phyloP scores from a whole-genome alignment of 2,329 filamentous ascomycete species.

The Ceratocystis colombiana region DNA sequence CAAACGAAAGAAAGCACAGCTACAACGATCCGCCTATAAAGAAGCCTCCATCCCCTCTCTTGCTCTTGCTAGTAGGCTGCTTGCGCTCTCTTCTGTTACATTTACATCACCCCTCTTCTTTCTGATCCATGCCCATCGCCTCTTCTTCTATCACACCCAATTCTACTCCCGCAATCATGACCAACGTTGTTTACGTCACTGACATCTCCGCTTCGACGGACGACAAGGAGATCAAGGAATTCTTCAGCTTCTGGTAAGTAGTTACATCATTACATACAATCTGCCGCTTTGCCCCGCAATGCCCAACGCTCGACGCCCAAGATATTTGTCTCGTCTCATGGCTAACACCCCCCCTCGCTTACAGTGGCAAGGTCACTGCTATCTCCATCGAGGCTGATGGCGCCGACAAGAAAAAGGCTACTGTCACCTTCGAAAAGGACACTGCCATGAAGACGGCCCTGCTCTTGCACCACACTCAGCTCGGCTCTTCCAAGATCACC shows the following conservation, averaged over 20 bases:
- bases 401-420: conserved; percentile 60
- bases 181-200: conserved; percentile 70
- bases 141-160: conserved; percentile 20
- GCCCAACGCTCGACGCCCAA: neutral
- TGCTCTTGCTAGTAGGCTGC: neutral
- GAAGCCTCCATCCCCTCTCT: neutral
- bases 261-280: conserved; percentile 28
- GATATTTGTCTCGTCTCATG: neutral
- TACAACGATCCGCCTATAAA: conserved; percentile 12
- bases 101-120: neutral
- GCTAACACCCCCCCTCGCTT: conserved; percentile 20
- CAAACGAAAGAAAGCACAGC: too few species aligned
- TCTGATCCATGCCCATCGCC: neutral
- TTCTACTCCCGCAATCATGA: conserved; percentile 37
- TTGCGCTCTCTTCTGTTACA: neutral
- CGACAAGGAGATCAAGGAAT: conserved; percentile 87
- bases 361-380: conserved; percentile 78
- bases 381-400: conserved; percentile 63
- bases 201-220: conserved; percentile 74
- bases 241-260: conserved; percentile 85
- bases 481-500: conserved; percentile 74
- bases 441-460: conserved; percentile 94
- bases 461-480: conserved; percentile 91
- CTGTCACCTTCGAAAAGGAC: conserved; percentile 94
- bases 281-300: neutral